Evolutionary conservation across 164 flowering plant genomes (phyloP).

Genomic region (Nymphaea thermarum): DNA sequence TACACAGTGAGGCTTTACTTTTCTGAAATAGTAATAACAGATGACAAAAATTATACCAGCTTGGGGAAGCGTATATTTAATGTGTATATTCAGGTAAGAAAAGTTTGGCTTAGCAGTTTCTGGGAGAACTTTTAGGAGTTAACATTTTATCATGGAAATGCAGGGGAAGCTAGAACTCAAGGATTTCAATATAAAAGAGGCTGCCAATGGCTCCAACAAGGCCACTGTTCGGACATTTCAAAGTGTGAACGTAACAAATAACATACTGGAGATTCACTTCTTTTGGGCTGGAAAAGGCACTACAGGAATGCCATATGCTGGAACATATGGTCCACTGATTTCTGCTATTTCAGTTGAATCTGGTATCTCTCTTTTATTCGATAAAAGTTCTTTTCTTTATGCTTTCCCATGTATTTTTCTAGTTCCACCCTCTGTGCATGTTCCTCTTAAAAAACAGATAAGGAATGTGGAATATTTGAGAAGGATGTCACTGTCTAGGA

Average conservation of each 20-base stretch:
- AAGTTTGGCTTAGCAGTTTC: too few relatives aligned
- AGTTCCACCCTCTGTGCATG: too few relatives aligned
- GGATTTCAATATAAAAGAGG: constrained; percentile 13
- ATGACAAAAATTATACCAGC: constrained; percentile 1
- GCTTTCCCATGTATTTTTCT: too few relatives aligned
- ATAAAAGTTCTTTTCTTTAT: too few relatives aligned
- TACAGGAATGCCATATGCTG: constrained; percentile 5
- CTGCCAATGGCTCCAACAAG: constrained; percentile 6
- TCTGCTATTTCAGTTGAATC: constrained; percentile 12
- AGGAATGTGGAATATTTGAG: too few relatives aligned
- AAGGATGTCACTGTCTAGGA: too few relatives aligned
- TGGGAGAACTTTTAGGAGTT: too few relatives aligned
- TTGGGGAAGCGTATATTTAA: constrained; percentile 7
- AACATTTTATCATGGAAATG: not conserved
- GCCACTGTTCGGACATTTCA: not conserved
- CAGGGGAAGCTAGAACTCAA: constrained; percentile 9
- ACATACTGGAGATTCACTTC: constrained; percentile 11
- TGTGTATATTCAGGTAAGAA: constrained; percentile 10
- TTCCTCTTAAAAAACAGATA: too few relatives aligned
- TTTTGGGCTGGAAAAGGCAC: constrained; percentile 19
- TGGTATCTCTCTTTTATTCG: not conserved
- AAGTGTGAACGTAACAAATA: constrained; percentile 2
- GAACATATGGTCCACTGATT: constrained; percentile 16
- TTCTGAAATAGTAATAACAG: constrained; percentile 6
- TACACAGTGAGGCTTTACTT: constrained; percentile 12